Percentiles rank a stretch among this genome's conserved stretches.
These are phyloP conservation scores for Penicillium sclerotiorum DNA, from an alignment of 2,329 filamentous ascomycete genomes.

Conservation along the genomic window DNA sequence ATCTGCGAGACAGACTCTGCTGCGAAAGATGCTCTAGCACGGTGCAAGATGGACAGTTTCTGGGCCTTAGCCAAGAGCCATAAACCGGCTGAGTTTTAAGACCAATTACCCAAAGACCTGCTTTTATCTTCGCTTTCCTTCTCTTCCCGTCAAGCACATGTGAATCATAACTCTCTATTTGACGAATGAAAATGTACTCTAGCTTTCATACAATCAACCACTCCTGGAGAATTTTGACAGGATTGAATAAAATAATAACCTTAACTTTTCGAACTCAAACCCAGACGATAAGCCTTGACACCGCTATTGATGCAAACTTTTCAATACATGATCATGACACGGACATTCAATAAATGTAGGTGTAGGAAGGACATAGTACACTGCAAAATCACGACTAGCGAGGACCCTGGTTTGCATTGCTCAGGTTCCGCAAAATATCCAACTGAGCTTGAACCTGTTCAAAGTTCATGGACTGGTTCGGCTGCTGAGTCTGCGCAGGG, in stretches of 20 bases:
- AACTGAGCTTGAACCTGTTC: constrained; percentile 46
- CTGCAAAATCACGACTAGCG: constrained; percentile 28
- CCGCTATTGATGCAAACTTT: constrained; percentile 29
- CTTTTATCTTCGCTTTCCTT: neutral
- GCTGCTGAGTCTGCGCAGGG: constrained; percentile 27
- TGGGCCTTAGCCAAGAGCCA: constrained; percentile 84
- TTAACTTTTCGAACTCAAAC: neutral
- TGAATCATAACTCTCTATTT: constrained; percentile 7
- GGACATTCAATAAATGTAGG: constrained; percentile 10
- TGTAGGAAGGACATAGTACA: constrained; percentile 3
- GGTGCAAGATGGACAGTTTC: constrained; percentile 91
- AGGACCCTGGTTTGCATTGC: constrained; percentile 36
- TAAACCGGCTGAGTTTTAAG: constrained; percentile 39
- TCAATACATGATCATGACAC: constrained; percentile 15
- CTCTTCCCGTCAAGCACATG: constrained; percentile 3
- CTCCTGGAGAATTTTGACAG: neutral
- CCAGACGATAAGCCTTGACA: constrained; percentile 14
- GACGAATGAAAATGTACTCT: constrained; percentile 21
- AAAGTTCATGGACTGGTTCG: constrained; percentile 38
- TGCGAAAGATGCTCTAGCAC: constrained; percentile 75
- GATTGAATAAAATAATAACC: neutral
- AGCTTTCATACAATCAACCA: constrained; percentile 2
- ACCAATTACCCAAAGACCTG: neutral
- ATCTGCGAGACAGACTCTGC: constrained; percentile 92
- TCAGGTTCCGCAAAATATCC: constrained; percentile 43